These are phyloP conservation scores for Aspergillus sp. DNA, from an alignment of 2,329 filamentous ascomycete genomes.

Conservation along the genomic window DNA sequence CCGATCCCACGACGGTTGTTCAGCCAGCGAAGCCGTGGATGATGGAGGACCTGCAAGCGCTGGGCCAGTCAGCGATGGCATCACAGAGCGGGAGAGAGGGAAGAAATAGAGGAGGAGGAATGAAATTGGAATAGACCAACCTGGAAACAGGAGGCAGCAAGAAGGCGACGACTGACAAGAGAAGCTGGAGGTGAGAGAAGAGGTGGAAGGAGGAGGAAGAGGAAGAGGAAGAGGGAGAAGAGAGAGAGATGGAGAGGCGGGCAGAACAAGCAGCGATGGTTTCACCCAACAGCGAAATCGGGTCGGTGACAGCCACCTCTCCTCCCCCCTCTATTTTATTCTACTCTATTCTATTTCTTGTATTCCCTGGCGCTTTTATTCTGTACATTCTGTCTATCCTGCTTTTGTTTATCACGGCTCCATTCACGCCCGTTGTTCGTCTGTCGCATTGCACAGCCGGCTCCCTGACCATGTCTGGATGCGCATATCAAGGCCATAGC, in stretches of 20 bases:
- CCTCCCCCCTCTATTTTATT: background rate
- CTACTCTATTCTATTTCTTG: background rate
- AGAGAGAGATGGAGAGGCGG: conserved; percentile 10
- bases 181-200: too few relatives aligned
- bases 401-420: background rate
- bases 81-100: conserved; percentile 15
- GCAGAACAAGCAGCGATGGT: conserved; percentile 18
- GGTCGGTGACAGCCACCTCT: background rate
- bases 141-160: conserved; percentile 3
- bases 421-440: background rate
- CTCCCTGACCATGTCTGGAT: conserved; percentile 2
- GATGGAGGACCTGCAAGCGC: conserved; percentile 26
- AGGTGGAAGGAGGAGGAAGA: conserved; percentile 8
- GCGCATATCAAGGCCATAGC: conserved; percentile 1
- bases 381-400: conserved; percentile 2
- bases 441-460: conserved; percentile 4
- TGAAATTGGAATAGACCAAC: background rate
- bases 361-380: background rate
- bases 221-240: conserved; percentile 8
- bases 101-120: background rate
- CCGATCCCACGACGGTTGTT: conserved; percentile 13
- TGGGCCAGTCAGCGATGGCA: conserved; percentile 32
- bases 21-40: conserved; percentile 11
- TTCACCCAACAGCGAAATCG: conserved; percentile 33
- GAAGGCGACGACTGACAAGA: conserved; percentile 9